Conservation (phyloP, 352 stramenopile genomes). For the Pythium aquatile region DNA sequence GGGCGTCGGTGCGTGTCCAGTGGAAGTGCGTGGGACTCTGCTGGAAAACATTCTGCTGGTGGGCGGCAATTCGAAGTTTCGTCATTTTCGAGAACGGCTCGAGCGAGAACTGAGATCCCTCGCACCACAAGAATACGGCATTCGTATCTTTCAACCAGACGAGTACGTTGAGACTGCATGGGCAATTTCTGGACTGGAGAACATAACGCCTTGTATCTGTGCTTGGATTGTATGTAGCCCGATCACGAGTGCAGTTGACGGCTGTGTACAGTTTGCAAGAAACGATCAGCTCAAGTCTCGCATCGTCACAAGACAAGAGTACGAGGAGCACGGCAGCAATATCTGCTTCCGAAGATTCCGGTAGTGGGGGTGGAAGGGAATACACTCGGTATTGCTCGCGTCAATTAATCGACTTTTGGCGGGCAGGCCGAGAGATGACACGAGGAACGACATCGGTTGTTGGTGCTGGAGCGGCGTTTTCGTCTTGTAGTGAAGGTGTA, state of each 20-base stretch:
- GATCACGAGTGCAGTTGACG: slow-evolving; percentile 54
- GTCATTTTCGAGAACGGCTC: slow-evolving; percentile 75
- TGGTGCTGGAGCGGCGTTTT: not conserved
- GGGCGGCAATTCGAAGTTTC: slow-evolving; percentile 88
- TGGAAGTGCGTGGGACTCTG: slow-evolving; percentile 64
- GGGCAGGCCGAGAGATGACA: not conserved
- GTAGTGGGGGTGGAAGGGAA: slow-evolving; percentile 2
- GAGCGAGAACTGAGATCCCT: slow-evolving; percentile 60
- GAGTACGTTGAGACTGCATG: slow-evolving; percentile 42
- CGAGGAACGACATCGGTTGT: not conserved
- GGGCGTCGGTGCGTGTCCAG: slow-evolving; percentile 73
- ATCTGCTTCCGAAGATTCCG: slow-evolving; percentile 47
- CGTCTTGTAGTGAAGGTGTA: no score
- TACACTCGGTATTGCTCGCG: not conserved
- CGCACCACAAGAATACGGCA: slow-evolving; percentile 47
- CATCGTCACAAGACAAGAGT: slow-evolving; percentile 66
- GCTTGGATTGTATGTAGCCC: slow-evolving; percentile 35
- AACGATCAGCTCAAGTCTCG: slow-evolving; percentile 29
- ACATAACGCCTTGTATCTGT: not conserved
- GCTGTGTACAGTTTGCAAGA: slow-evolving; percentile 45
- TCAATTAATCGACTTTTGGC: not conserved
- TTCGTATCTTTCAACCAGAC: slow-evolving; percentile 36
- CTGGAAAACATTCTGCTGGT: slow-evolving; percentile 88
- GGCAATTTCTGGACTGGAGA: not conserved
- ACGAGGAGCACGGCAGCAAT: slow-evolving; percentile 75